Conservation (phyloP, 2,329 filamentous ascomycete species). For the Aphanoascus verrucosus region DNA sequence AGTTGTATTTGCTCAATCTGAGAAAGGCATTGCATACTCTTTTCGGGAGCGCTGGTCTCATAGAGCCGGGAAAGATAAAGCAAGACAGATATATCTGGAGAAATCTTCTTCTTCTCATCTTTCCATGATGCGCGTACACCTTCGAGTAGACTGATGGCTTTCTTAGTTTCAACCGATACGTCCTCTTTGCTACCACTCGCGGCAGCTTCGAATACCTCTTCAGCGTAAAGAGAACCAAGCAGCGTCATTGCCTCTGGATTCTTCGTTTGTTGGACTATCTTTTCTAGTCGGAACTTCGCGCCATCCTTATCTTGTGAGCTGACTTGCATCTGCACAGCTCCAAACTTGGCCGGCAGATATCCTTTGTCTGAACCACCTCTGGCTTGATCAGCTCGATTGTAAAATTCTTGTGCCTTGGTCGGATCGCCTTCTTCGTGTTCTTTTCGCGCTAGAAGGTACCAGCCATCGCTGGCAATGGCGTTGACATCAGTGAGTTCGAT, state of each 20-base stretch:
- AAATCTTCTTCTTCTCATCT: constrained; percentile 73
- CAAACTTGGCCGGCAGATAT: constrained; percentile 89
- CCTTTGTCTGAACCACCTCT: constrained; percentile 83
- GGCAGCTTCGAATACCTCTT: constrained; percentile 80
- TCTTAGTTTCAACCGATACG: constrained; percentile 72
- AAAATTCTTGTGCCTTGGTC: constrained; percentile 70
- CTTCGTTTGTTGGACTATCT: constrained; percentile 79
- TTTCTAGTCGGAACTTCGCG: constrained; percentile 86
- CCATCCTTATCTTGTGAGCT: constrained; percentile 75
- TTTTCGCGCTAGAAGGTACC: constrained; percentile 87
- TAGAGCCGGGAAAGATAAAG: constrained; percentile 88
- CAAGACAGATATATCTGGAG: constrained; percentile 74
- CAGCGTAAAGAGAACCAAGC: constrained; percentile 81
- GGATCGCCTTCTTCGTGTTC: constrained; percentile 73
- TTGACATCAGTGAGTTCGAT: constrained; percentile 96
- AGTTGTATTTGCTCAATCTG: constrained; percentile 88
- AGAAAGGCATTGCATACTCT: constrained; percentile 79
- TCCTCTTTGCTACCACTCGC: constrained; percentile 75
- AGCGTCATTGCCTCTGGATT: constrained; percentile 82
- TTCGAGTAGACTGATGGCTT: constrained; percentile 76
- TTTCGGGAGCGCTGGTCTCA: constrained; percentile 73
- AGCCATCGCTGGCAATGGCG: constrained; percentile 91
- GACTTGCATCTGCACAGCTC: constrained; percentile 78
- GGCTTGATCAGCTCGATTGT: constrained; percentile 80
- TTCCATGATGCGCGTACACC: constrained; percentile 81